A percentile compares a stretch with the other conserved stretches of the same genome.
These are phyloP conservation scores for Leptographium lundbergii DNA, from an alignment of 2,329 filamentous ascomycete species.

Conservation along the genomic window DNA sequence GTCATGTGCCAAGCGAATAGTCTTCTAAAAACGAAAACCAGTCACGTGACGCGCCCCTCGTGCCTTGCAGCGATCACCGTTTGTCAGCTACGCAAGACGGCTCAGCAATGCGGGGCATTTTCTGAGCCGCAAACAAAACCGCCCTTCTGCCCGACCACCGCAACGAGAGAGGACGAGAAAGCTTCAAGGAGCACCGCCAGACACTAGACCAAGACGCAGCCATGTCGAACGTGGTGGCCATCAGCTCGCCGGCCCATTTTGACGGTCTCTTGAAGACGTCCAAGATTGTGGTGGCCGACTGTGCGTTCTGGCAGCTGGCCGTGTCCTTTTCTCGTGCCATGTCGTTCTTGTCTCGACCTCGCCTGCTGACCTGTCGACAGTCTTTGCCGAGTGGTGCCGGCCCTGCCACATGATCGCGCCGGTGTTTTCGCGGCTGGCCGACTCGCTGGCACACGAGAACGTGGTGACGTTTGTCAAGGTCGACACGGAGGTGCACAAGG, in stretches of 20 bases:
- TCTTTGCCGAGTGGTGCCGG: constrained; percentile 78
- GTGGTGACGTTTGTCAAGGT: constrained; percentile 71
- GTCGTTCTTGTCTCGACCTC: neutral
- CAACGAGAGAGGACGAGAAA: no score
- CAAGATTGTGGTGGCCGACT: constrained; percentile 75
- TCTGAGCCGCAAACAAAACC: neutral
- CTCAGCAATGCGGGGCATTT: neutral
- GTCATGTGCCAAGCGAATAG: neutral
- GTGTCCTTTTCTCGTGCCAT: no score
- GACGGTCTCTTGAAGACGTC: constrained; percentile 55
- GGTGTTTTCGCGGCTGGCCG: constrained; percentile 65
- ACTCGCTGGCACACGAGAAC: constrained; percentile 55
- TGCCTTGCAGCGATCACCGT: constrained; percentile 5
- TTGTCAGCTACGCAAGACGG: neutral
- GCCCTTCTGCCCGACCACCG: neutral
- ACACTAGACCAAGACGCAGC: neutral
- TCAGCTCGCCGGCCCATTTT: constrained; percentile 49
- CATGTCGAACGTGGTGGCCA: constrained; percentile 18
- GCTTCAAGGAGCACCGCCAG: no score
- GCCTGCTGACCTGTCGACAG: constrained; percentile 29
- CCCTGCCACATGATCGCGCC: constrained; percentile 78
- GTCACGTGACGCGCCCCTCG: neutral
- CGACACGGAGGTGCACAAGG: constrained; percentile 45
- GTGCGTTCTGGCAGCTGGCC: constrained; percentile 44
- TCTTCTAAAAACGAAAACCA: neutral